Evolutionary conservation across 139 green algal genomes (phyloP).

Genomic region (Chlamydomonas eustigma): DNA sequence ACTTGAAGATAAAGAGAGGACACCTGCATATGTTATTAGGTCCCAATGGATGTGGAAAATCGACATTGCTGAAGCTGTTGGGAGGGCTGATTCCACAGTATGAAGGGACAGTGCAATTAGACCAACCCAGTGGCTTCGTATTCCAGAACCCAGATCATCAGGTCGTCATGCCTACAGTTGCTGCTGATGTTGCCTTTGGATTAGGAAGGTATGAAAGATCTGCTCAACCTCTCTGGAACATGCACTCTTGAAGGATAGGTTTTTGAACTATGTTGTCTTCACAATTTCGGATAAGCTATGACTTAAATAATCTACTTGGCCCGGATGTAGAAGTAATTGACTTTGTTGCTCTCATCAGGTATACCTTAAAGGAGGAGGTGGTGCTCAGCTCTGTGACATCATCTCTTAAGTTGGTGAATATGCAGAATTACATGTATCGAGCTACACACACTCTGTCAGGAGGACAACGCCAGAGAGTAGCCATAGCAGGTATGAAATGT

Average conservation of each 20-base stretch:
- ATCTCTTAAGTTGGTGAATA: constrained; percentile 72
- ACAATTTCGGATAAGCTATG: background rate
- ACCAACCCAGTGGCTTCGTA: constrained; percentile 79
- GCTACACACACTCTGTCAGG: constrained; percentile 85
- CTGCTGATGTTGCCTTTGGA: constrained; percentile 93
- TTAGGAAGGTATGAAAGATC: constrained; percentile 57
- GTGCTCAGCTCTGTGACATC: constrained; percentile 49
- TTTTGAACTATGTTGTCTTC: background rate
- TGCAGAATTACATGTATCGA: constrained; percentile 65
- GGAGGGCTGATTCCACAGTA: constrained; percentile 70
- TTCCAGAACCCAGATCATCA: constrained; percentile 99
- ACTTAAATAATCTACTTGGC: background rate
- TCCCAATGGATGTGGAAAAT: constrained; percentile 83
- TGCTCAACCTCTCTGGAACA: too few relatives aligned
- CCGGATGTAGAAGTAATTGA: too few relatives aligned
- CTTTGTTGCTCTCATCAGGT: constrained; percentile 44
- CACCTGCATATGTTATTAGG: constrained; percentile 91
- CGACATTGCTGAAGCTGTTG: constrained; percentile 77
- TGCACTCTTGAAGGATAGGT: background rate
- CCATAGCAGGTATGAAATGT: constrained; percentile 7
- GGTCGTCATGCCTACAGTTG: constrained; percentile 59
- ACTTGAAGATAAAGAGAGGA: constrained; percentile 49
- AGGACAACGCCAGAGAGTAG: constrained; percentile 95
- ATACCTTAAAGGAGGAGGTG: constrained; percentile 49
- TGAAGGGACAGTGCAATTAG: constrained; percentile 42